Percentiles rank a stretch among this genome's conserved stretches.
These are phyloP conservation scores for Suhomyces guaymorum DNA, from an alignment of 1,139 yeast genomes.

Conservation along the genomic window DNA sequence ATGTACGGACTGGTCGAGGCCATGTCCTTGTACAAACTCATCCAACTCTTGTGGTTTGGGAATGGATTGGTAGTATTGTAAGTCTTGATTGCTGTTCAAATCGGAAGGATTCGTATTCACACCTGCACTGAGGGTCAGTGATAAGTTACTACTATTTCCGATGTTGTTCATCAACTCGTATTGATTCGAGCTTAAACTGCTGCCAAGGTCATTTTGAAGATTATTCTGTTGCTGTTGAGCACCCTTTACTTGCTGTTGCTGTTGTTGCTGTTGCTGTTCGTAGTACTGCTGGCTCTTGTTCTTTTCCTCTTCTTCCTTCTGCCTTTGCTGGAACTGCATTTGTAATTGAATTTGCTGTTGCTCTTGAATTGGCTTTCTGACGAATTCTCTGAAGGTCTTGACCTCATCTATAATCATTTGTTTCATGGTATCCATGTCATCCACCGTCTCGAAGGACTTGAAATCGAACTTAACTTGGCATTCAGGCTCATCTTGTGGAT, in stretches of 20 bases:
- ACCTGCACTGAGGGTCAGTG: constrained; percentile 26
- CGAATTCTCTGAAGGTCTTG: constrained; percentile 73
- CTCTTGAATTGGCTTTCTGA: constrained; percentile 71
- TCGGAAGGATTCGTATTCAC: constrained; percentile 34
- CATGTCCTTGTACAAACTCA: constrained; percentile 33
- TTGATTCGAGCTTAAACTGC: constrained; percentile 15
- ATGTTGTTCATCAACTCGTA: constrained; percentile 16
- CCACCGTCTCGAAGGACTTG: constrained; percentile 77
- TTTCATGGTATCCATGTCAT: constrained; percentile 76
- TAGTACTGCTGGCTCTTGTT: constrained; percentile 18
- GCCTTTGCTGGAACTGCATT: constrained; percentile 36
- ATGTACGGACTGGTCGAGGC: constrained; percentile 15
- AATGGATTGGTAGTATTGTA: constrained; percentile 37
- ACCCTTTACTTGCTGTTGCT: constrained; percentile 13
- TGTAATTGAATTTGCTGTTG: constrained; percentile 54
- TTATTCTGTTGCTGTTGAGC: constrained; percentile 11
- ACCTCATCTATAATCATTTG: constrained; percentile 83
- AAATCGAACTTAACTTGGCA: constrained; percentile 86
- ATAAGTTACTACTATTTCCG: constrained; percentile 10
- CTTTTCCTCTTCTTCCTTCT: constrained; percentile 26
- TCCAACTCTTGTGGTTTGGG: constrained; percentile 53
- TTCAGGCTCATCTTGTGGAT: constrained; percentile 89
- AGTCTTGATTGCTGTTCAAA: constrained; percentile 22
- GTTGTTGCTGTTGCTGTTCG: constrained; percentile 16
- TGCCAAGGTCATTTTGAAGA: too few relatives aligned